Conservation (phyloP, 2,329 filamentous ascomycete genomes). For the Aspergillus sergii region DNA sequence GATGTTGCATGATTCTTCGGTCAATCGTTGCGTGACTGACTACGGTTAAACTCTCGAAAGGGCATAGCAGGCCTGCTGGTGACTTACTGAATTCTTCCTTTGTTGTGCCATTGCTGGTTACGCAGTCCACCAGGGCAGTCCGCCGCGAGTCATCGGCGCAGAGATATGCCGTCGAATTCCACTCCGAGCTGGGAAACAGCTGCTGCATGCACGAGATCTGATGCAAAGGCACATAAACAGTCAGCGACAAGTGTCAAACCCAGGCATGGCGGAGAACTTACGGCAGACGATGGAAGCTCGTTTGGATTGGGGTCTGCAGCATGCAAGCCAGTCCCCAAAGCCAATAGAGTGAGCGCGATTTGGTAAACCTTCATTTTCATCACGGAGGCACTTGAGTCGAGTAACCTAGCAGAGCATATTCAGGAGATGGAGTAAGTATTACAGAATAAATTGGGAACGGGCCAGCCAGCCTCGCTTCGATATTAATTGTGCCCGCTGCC, state of each 20-base stretch:
- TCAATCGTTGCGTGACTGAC: neutral
- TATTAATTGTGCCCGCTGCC: neutral
- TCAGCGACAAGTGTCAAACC: neutral
- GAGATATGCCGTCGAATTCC: constrained; percentile 1
- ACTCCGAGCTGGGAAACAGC: neutral
- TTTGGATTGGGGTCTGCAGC: neutral
- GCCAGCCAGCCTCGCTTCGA: neutral
- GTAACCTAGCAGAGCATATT: neutral
- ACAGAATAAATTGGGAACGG: neutral
- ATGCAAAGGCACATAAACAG: neutral
- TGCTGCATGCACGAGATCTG: neutral
- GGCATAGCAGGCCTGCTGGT: too few relatives aligned
- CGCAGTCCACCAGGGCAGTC: neutral
- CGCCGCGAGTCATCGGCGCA: neutral
- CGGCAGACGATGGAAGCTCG: neutral
- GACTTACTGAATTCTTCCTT: constrained; percentile 5
- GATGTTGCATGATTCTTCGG: neutral
- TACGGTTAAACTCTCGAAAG: neutral
- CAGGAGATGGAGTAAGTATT: neutral
- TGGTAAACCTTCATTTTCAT: neutral
- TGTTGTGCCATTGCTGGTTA: neutral
- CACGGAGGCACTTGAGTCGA: neutral
- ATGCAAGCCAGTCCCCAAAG: neutral
- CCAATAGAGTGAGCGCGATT: neutral
- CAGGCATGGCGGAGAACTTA: neutral